These are phyloP conservation scores for Thermothelomyces thermophilus DNA, from an alignment of 2,329 filamentous ascomycete species.

Conservation along the genomic window DNA sequence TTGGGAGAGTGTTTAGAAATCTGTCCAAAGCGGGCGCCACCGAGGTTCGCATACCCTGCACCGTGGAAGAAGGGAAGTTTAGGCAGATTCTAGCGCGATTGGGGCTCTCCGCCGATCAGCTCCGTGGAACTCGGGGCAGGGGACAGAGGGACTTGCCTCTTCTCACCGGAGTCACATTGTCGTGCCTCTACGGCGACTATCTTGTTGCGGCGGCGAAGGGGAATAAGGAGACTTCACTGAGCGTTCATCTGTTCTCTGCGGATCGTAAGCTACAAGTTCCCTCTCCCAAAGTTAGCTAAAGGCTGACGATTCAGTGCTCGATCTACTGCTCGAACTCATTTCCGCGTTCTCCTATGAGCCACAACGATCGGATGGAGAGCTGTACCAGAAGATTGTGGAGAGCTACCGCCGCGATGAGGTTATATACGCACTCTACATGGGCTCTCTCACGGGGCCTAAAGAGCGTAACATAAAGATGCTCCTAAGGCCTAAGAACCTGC, in stretches of 20 bases:
- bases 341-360: conserved; percentile 5
- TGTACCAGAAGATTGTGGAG: conserved; percentile 8
- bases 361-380: conserved; percentile 8
- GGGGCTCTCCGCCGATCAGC: conserved; percentile 10
- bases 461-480: conserved; percentile 7
- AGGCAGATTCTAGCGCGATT: conserved; percentile 10
- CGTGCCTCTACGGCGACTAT: conserved; percentile 11
- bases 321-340: conserved; percentile 9
- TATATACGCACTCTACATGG: conserved; percentile 6
- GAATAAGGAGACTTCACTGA: conserved; percentile 4
- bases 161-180: conserved; percentile 8
- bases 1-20: conserved; percentile 10
- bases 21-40: conserved; percentile 7
- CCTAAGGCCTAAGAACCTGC: conserved; percentile 6
- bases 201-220: conserved; percentile 9
- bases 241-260: conserved; percentile 10
- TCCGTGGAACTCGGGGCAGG: conserved; percentile 7
- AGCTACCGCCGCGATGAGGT: conserved; percentile 7
- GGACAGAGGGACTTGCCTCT: conserved; percentile 7
- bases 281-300: not conserved
- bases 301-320: conserved; percentile 7
- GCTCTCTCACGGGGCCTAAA: conserved; percentile 7
- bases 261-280: conserved; percentile 5
- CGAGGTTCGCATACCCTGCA: conserved; percentile 11
- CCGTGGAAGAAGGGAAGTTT: conserved; percentile 11